Percentiles rank a stretch among this genome's conserved stretches.
phyloP scores from a whole-genome alignment of 371 early-diverging fungal species.

The Homolaphlyctis polyrhiza region DNA sequence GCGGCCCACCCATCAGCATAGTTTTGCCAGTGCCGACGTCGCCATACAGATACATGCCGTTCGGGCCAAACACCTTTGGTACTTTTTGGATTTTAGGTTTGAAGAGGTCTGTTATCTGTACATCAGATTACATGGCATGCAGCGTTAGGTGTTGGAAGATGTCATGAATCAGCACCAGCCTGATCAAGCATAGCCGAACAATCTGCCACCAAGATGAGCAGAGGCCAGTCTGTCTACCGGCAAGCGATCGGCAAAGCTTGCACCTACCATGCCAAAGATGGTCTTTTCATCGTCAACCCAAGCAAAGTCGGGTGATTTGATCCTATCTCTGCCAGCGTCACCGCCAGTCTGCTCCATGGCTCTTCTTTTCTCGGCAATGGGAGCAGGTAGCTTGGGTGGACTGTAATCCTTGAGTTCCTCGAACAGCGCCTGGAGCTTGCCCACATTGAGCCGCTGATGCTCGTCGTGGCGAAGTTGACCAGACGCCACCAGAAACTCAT shows the following conservation, averaged over 20 bases:
- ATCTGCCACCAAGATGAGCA: not conserved
- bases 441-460: constrained; percentile 56
- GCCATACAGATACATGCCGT: constrained; percentile 75
- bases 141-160: too few species aligned
- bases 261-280: constrained; percentile 37
- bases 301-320: constrained; percentile 23
- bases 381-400: constrained; percentile 29
- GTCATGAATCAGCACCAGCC: not conserved
- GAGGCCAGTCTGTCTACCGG: too few species aligned
- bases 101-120: too few species aligned
- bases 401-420: constrained; percentile 42
- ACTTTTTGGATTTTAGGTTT: too few species aligned
- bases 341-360: not conserved
- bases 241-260: too few species aligned
- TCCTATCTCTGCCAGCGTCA: constrained; percentile 14
- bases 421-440: constrained; percentile 50
- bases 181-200: not conserved
- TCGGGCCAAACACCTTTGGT: constrained; percentile 37
- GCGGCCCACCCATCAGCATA: constrained; percentile 70
- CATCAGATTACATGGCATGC: too few species aligned
- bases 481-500: constrained; percentile 8
- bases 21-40: constrained; percentile 83
- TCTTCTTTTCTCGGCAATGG: constrained; percentile 4
- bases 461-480: constrained; percentile 29
- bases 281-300: constrained; percentile 21